Evolutionary conservation across 2,329 filamentous ascomycete genomes (phyloP), one percentile per base, ranked within the genome.

Genomic region (Dactylellina parvicollis): DNA sequence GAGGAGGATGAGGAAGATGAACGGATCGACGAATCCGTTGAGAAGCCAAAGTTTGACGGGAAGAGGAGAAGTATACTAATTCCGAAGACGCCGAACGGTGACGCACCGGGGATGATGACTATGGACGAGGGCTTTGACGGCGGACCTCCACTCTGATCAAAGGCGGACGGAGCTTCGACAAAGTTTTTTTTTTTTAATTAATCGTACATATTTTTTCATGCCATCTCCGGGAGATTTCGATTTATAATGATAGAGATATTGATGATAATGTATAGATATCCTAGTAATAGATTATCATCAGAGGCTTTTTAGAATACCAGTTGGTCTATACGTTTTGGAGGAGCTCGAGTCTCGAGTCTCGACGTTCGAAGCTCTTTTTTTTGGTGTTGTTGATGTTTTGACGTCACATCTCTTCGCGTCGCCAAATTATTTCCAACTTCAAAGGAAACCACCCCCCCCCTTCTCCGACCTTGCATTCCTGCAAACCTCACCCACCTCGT

Each of bases 61-160:
- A 73, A 73, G 60, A 73, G 69, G 36, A 60, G 60, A 18, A 73
- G 69, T 54, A 73, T 73, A 32, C 50, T 73, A 26, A 73, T 73
- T 5, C 69, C 69, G 16, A 34, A 73, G 40, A 73, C 69, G 36
- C 60, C 60, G 28, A 73, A 73, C 56, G 69, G 69, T 8, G 69
- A 73, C 36, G 69, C 69, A 3, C 69, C 69, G 1, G 69, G 69
- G 47, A 60, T 64, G 16, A 73, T 73, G 69, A 73, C 69, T 10
- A 44, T 73, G 69, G 60, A 66, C 3, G 69, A 49, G 26, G 52
- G 60, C 22, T 47, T 49, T 34, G 59, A 57, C 18, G 46, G 54
- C 32, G 30, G 59, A n/a, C 67, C 67, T 44, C 34, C 54, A 20
- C 2, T 28, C 2, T 38, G 16, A 26, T 22, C 10, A 14, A 38